Base-by-base conservation (phyloP, 78 protist species). In the Blattamonas nauphoetae region DNA sequence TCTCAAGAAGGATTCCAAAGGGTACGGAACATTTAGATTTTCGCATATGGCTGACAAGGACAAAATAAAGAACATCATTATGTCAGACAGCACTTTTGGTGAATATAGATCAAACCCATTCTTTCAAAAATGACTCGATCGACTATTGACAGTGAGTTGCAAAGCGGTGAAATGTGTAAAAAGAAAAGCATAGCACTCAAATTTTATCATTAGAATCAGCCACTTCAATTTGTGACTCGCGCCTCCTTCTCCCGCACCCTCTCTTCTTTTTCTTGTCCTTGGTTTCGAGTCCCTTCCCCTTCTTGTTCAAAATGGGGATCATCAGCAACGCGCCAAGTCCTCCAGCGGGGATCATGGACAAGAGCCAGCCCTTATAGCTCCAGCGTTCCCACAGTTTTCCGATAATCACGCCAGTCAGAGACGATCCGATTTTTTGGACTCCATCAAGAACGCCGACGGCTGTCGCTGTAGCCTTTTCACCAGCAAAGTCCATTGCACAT, bases 401-500 rank as follows among this genome's bases (percentile, higher is more conserved):
- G 38, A 86, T 86, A 29, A 1, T 44, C 1, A 77, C 44, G 1
- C 63, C 44, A 1, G 55, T 78, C 1, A 88, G 6, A 33, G 87
- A 41, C 0, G 87, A 44, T 42, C 87, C 90, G 2, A 83, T 2
- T 78, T 88, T 88, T 42, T 88, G 90, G 44, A 46, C 6, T 2
- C 87, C 90, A 82, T 88, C 90, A 1, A 88, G 81, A 3, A 88
- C 5, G 43, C 90, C 90, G 45, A 88, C 90, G 45, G 90, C 90
- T 29, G 45, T 1, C 42, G 43, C 83, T 38, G 78, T 45, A 33
- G 63, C 1, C 4, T 43, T 29, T 1, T 85, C 42, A 2, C 87
- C 87, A 29, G 90, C 86, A 42, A 88, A 88, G 81, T 88, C 90
- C 90, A 88, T 88, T 42, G 90, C 87, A 42, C 87, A 81, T 42